Evolutionary conservation across 106 monocot genomes (phyloP).

Genomic region (Acanthochlamys bracteata): DNA sequence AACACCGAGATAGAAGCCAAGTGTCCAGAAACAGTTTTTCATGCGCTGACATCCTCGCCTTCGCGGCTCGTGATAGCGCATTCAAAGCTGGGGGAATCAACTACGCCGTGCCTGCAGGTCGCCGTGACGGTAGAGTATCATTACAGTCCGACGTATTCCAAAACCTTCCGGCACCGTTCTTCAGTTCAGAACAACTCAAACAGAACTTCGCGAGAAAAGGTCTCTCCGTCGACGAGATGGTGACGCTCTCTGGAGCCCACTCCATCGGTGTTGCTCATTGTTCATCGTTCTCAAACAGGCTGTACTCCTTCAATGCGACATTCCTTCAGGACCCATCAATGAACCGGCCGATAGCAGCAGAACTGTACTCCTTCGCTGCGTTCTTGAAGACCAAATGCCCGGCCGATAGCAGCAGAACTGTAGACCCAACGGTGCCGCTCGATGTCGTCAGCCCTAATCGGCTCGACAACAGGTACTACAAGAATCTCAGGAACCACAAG

Average conservation of each 20-base stretch:
- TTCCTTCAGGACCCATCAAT: conserved; percentile 12
- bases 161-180: conserved; percentile 25
- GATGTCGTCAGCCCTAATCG: conserved; percentile 17
- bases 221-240: conserved; percentile 27
- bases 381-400: conserved; percentile 22
- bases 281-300: conserved; percentile 16
- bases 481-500: conserved; percentile 8
- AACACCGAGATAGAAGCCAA: conserved; percentile 17
- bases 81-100: not conserved
- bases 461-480: conserved; percentile 38
- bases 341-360: no score
- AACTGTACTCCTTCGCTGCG: conserved; percentile 11
- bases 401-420: not conserved
- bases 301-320: conserved; percentile 7
- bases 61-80: conserved; percentile 16
- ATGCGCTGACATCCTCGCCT: conserved; percentile 21
- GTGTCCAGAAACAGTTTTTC: conserved; percentile 21
- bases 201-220: conserved; percentile 18
- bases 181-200: conserved; percentile 12
- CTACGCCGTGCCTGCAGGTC: conserved; percentile 20
- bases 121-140: conserved; percentile 24
- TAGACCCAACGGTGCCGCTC: conserved; percentile 4
- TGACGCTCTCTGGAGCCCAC: conserved; percentile 46
- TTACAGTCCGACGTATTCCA: not conserved
- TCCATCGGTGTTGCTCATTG: conserved; percentile 41